Evolutionary conservation across 2,329 filamentous ascomycete species (phyloP), one percentile per base, ranked within the genome.

Genomic region (Cladorrhinum sp.): DNA sequence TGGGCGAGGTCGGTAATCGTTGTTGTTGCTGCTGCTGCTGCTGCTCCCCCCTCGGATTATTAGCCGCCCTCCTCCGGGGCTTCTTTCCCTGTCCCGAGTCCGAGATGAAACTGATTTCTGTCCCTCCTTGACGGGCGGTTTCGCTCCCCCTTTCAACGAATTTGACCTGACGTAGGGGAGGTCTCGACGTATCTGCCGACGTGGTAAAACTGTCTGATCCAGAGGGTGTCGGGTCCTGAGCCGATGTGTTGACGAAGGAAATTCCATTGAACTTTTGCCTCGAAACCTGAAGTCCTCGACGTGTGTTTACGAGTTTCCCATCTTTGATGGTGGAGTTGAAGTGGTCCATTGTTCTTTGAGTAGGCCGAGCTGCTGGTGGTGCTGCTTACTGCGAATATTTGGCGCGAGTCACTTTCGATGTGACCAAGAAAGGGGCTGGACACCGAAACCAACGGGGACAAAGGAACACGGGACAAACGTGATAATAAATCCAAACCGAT

Each of bases 221-320:
- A 23, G 63, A 57, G 24, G 23, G 14, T 7, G 48, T n/a, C 10
- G 59, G 48, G 10, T 65, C 57, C 3, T 65, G 64, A 10, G 71
- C 69, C 6, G 63, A 70, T 3, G 73, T 62, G 63, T 77, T 77
- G 59, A 77, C 75, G 59, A 77, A 77, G 3, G 73, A 75, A 21
- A 70, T 69, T 30, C 75, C 75, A 59, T 75, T 72, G 63, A 76
- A 73, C 63, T 73, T 76, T 58, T 75, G 72, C 63, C 75, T 75
- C 21, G 75, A 74, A 12, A 77, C 74, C 62, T 75, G 73, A 50
- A 77, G 67, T 8, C 76, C 76, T 30, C 74, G 71, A 24, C 74
- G 69, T 0, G 74, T 77, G 36, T 74, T 73, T 55, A 76, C 71
- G 46, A 77, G 66, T 42, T 72, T 69, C 23, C 75, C 75, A 42